Evolutionary conservation across 352 stramenopile genomes (phyloP).

Genomic region (Phytopythium boreale): DNA sequence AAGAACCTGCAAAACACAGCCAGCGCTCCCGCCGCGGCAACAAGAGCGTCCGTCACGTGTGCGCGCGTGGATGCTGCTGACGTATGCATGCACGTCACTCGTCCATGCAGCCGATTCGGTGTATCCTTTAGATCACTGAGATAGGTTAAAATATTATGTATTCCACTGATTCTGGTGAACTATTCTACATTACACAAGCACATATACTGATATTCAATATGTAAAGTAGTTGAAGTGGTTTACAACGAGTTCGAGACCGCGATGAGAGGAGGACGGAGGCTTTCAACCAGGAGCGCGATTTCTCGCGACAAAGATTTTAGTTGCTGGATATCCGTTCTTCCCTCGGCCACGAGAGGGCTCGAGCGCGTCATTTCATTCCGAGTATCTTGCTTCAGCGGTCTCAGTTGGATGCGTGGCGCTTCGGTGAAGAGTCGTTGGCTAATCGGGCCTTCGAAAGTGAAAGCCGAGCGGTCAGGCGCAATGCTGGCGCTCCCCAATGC

Average conservation of each 20-base stretch:
- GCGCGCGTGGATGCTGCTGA: background rate
- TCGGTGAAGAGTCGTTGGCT: slow-evolving; percentile 3
- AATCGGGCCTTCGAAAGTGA: background rate
- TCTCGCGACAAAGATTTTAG: background rate
- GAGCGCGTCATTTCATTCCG: background rate
- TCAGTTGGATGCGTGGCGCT: background rate
- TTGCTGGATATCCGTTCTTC: background rate
- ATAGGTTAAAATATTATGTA: background rate
- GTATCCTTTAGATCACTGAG: background rate
- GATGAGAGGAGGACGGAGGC: background rate
- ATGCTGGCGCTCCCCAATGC: background rate
- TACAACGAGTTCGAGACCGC: background rate
- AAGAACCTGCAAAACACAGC: background rate
- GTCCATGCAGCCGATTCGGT: background rate
- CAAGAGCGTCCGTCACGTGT: background rate
- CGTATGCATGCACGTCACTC: background rate
- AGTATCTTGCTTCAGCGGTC: background rate
- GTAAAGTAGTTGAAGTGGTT: slow-evolving; percentile 1
- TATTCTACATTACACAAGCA: background rate
- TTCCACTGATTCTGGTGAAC: background rate
- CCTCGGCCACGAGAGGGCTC: background rate
- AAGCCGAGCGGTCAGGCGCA: background rate
- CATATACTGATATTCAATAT: background rate
- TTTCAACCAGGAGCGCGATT: background rate
- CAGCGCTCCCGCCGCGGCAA: background rate